Evolutionary conservation across 139 green algal genomes (phyloP), one percentile per base, ranked within the genome.

Genomic region (Coelastrella sp.): DNA sequence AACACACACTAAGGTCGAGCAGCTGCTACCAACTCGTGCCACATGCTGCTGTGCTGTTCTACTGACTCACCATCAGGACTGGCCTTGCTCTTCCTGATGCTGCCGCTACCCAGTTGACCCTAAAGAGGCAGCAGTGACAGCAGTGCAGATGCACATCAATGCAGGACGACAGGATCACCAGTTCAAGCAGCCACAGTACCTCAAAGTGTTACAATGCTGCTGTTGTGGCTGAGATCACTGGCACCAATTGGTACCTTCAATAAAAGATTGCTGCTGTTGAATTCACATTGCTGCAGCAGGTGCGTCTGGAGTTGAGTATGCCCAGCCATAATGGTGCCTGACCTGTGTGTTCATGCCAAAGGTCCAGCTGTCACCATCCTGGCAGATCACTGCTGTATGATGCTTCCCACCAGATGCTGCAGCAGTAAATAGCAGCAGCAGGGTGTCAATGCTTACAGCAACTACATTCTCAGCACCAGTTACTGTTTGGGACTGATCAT

Each of bases 291-390:
- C 19, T 78, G 17, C 78, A 24, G 78, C 78, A 24, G 24, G 63
- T 72, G 74, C 74, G 24, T 17, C 74, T 58, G 78, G 20, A 7
- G 7, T 19, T 20, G n/a, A 68, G 63, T 20, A 84, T 70, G 72
- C 0, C 56, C 63, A 60, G 10, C 20, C 25, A 17, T 17, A 6
- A 4, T 15, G 15, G 20, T 19, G 11, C 17, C 93, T 27, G 74
- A 96, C 96, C 84, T 93, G 70, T 74, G 94, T 88, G 93, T 99
- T 99, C 57, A 93, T 92, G 6, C 97, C 97, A 87, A 93, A 98
- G 4, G 92, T 82, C 79, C 94, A 98, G 20, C 93, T 93, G 14
- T 95, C 90, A 4, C 97, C 97, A 60, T 97, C 92, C 4, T 93
- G 82, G 0, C 87, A 95, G 4, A 98, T 90, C 8, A 97, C 90